Base-by-base conservation (phyloP, 2,329 filamentous ascomycete genomes). In the Ceratocystis smalleyi region DNA sequence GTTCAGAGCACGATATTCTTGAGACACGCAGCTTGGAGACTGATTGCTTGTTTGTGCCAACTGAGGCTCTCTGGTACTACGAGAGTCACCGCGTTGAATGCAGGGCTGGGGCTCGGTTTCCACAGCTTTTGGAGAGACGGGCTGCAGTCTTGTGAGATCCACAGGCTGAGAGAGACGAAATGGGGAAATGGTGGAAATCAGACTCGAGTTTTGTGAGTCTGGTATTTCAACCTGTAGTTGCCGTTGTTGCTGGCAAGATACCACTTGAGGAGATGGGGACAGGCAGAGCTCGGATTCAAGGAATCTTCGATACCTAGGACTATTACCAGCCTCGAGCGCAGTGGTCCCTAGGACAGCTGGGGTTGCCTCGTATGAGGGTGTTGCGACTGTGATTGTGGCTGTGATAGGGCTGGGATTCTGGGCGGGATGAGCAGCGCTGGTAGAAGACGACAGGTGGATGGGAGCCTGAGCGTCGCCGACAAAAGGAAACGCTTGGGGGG, bases 191-290 rank as follows among this genome's bases (percentile, higher is more conserved):
- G 59, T 43, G 10, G 32, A 63, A 24, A 45, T 30, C 45, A 40
- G 5, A 24, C n/a, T 61, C 27, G 51, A 32, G 27, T 62, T 62
- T 59, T 66, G 62, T 10, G 65, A 66, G 61, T 64, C 65, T 59
- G 62, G 62, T 43, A 66, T 64, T 47, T 66, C 65, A 12, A 15
- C 6, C 12, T 32, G 24, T 3, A 35, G 15, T 8, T 47, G 22
- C 1, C 45, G 59, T n/a, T 60, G 6, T 8, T 45, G 59, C 10
- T 8, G 43, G 1, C 22, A 27, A 43, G 54, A n/a, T 5, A 47
- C 12, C 8, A 17, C 30, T 22, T 47, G 43, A 61, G 40, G 30
- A 6, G 27, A 49, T n/a, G 27, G 54, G 12, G 54, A 30, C 24
- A n/a, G 27, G 4, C 27, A 32, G 6, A 35, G 24, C 15, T 35